phyloP scores from a whole-genome alignment of 441 rosid genomes.

The Corymbia citriodora region DNA sequence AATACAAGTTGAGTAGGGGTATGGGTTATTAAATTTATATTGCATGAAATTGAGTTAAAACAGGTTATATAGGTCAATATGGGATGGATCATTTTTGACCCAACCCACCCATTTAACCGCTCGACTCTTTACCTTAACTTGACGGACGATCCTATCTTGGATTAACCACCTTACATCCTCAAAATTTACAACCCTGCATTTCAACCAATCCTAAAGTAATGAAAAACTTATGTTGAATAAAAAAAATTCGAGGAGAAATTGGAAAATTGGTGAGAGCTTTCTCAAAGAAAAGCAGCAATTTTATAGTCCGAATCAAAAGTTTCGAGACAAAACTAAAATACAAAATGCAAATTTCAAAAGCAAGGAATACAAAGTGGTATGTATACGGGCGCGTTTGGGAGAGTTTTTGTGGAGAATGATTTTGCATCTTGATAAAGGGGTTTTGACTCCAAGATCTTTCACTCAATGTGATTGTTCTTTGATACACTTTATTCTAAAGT shows the following conservation, averaged over 20 bases:
- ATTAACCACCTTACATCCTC: neutral
- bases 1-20: no score
- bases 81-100: no score
- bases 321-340: neutral
- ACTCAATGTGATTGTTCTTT: neutral
- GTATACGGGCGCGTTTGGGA: neutral
- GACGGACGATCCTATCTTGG: neutral
- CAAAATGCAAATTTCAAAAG: neutral
- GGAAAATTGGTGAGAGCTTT: neutral
- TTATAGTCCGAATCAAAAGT: neutral
- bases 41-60: no score
- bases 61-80: no score
- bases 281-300: neutral
- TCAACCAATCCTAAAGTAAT: neutral
- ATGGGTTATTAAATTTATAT: no score
- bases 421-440: neutral
- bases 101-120: no score
- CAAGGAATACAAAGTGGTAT: neutral
- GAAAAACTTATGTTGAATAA: neutral
- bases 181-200: neutral
- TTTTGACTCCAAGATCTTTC: neutral
- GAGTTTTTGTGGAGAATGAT: neutral
- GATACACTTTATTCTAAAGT: neutral
- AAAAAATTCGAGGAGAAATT: neutral
- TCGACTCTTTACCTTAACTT: neutral